Base-by-base conservation (phyloP, 495 filamentous ascomycete genomes). In the Pyrenopolyporus hunteri region DNA sequence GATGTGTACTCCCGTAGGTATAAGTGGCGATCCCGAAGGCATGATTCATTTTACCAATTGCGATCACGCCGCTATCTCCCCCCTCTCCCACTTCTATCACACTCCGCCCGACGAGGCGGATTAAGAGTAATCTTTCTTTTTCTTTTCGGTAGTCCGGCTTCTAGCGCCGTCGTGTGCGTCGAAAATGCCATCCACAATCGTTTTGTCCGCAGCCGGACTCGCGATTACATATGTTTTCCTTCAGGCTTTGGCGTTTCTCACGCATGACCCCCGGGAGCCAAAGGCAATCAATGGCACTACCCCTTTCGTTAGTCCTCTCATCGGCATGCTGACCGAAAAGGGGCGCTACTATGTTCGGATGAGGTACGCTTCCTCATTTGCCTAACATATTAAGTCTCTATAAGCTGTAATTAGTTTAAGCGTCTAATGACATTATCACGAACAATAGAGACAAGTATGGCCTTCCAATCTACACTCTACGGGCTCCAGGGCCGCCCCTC, bases 201-300 rank as follows among this genome's bases (percentile, higher is more conserved):
- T n/a, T n/a, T n/a, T n/a, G n/a, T n/a, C n/a, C n/a, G n/a, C n/a
- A n/a, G n/a, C n/a, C n/a, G n/a, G n/a, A n/a, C n/a, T n/a, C n/a
- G n/a, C n/a, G n/a, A n/a, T n/a, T 28, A 66, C 64, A 6, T 72
- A 70, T 47, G 2, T 64, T 20, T 66, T 70, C 33, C 61, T 70
- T 33, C 55, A 43, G 1, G 17, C 59, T 32, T 39, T 70, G 1
- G 53, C 70, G 11, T 32, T 59, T 31, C 19, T 58, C 7, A 63
- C 70, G 7, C 67, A 70, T 13, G 61, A 72, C 50, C 40, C 58
- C 0, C 56, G 32, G 43, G 70, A 72, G 29, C 70, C 70, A 4
- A 64, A 64, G 0, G 61, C 56, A 10, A 59, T 70, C 22, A 23
- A 54, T 8, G 64, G 54, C 2, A 16, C 8, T 0, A 29, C 70